These are phyloP conservation scores for Blepharisma undulans DNA, from an alignment of 169 alveolate genomes.

Conservation along the genomic window DNA sequence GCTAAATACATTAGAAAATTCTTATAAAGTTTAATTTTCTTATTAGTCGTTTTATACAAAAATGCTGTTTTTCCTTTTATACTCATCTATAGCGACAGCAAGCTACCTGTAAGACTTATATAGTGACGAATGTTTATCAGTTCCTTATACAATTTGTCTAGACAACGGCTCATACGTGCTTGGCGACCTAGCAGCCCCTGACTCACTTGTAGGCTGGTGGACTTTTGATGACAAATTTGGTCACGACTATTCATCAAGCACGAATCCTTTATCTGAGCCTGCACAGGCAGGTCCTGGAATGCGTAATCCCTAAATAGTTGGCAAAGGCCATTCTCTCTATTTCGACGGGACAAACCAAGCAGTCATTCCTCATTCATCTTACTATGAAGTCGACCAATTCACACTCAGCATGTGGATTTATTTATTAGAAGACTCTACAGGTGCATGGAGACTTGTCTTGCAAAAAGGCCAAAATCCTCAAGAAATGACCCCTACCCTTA, in stretches of 20 bases:
- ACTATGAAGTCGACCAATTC: not conserved
- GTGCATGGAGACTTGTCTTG: constrained; percentile 39
- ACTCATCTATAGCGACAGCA: not conserved
- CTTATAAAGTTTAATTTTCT: not conserved
- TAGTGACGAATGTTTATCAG: constrained; percentile 17
- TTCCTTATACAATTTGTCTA: constrained; percentile 39
- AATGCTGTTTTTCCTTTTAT: not conserved
- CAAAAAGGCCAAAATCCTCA: constrained; percentile 27
- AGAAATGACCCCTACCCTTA: constrained; percentile 39
- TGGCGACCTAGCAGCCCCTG: not conserved
- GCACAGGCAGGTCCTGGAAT: constrained; percentile 25
- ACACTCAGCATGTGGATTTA: constrained; percentile 35
- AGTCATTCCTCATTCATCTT: not conserved
- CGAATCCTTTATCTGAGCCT: not conserved
- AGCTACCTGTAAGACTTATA: constrained; percentile 23
- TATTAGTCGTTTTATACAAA: not conserved
- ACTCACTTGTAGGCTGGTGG: constrained; percentile 34
- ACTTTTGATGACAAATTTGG: constrained; percentile 39
- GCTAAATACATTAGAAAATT: not conserved
- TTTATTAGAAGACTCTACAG: constrained; percentile 42
- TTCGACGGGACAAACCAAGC: not conserved
- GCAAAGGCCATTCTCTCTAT: constrained; percentile 4
- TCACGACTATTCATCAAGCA: constrained; percentile 32
- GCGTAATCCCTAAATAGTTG: not conserved
- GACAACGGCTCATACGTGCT: constrained; percentile 18